These are phyloP conservation scores for Aureobasidium lini DNA, from an alignment of 2,329 filamentous ascomycete genomes.

Conservation along the genomic window DNA sequence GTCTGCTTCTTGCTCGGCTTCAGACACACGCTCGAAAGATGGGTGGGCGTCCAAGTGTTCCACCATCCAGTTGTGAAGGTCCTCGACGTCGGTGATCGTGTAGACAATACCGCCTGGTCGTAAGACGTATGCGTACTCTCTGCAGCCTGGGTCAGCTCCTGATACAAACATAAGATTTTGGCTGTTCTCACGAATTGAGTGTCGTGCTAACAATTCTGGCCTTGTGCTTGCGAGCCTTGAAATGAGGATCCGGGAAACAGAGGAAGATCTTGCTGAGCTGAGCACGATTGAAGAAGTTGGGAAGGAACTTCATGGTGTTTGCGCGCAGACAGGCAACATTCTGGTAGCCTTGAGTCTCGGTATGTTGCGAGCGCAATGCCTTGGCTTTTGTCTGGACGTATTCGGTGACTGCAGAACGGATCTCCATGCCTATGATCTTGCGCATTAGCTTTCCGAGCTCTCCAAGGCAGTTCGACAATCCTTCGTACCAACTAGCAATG, in stretches of 20 bases:
- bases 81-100: slow-evolving; percentile 95
- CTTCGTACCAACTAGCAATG: slow-evolving; percentile 68
- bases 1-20: slow-evolving; percentile 34
- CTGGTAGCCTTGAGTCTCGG: slow-evolving; percentile 48
- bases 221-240: slow-evolving; percentile 96
- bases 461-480: no score
- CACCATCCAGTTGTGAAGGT: slow-evolving; percentile 90
- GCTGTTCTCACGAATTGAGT: slow-evolving; percentile 53
- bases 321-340: slow-evolving; percentile 84
- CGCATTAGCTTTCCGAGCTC: neutral
- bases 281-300: slow-evolving; percentile 80
- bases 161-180: neutral
- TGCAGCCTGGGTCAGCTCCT: neutral
- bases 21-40: slow-evolving; percentile 67
- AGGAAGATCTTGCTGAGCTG: slow-evolving; percentile 91
- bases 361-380: slow-evolving; percentile 55
- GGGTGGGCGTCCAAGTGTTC: slow-evolving; percentile 71
- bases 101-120: slow-evolving; percentile 80
- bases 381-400: slow-evolving; percentile 84
- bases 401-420: slow-evolving; percentile 80
- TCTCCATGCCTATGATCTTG: slow-evolving; percentile 67
- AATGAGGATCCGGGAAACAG: slow-evolving; percentile 97
- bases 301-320: slow-evolving; percentile 99
- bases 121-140: slow-evolving; percentile 83
- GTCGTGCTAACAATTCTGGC: slow-evolving; percentile 85